These are phyloP conservation scores for Pichia sp. DNA, from an alignment of 1,139 yeast species.

Conservation along the genomic window DNA sequence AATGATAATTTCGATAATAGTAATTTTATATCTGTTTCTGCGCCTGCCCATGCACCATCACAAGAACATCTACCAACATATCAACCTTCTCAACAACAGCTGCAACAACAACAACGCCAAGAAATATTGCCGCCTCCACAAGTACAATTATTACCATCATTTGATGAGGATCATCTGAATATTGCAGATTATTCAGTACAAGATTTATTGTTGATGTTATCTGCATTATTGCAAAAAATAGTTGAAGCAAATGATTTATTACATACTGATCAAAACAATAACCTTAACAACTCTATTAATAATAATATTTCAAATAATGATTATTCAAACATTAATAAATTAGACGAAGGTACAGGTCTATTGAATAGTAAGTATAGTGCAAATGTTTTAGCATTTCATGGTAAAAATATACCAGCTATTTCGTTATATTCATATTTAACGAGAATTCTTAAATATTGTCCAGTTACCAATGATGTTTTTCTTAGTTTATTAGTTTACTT, in stretches of 20 bases:
- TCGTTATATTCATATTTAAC: conserved; percentile 82
- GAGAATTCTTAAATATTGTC: conserved; percentile 91
- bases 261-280: conserved; percentile 31
- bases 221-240: conserved; percentile 77
- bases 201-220: conserved; percentile 75
- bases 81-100: neutral
- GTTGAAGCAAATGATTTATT: conserved; percentile 87
- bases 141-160: neutral
- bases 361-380: conserved; percentile 48
- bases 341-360: conserved; percentile 11
- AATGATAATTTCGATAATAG: neutral
- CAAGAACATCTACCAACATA: neutral
- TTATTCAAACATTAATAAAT: neutral
- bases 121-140: neutral
- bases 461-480: conserved; percentile 95
- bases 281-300: neutral
- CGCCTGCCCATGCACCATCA: conserved; percentile 6
- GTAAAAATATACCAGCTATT: conserved; percentile 92
- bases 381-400: conserved; percentile 86
- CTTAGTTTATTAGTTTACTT: conserved; percentile 83
- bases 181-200: conserved; percentile 80
- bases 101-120: neutral
- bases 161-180: conserved; percentile 52
- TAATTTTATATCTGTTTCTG: conserved; percentile 16
- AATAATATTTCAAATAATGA: neutral